A percentile compares a stretch with the other conserved stretches of the same genome.
Conservation (phyloP, 371 early-diverging fungal species). For the Thermomucor indicae-seudaticae region DNA sequence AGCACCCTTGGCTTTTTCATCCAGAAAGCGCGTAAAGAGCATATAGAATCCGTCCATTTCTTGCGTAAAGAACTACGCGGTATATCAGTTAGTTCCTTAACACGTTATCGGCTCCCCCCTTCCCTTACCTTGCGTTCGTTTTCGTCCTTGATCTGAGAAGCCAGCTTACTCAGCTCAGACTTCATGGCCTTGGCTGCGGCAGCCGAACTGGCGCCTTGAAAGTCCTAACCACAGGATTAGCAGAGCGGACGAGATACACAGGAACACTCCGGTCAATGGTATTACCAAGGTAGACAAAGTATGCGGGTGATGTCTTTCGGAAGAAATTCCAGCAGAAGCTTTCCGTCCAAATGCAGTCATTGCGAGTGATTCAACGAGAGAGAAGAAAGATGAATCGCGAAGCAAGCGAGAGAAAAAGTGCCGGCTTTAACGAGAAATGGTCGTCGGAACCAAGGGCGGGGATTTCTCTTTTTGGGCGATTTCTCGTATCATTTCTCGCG, state of each 20-base stretch:
- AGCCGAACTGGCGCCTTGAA: conserved; percentile 64
- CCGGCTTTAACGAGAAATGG: no score
- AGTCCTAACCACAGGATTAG: conserved; percentile 55
- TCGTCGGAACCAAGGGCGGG: no score
- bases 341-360: conserved; percentile 23
- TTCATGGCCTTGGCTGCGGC: conserved; percentile 68
- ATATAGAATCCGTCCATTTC: conserved; percentile 92
- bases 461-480: no score
- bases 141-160: conserved; percentile 46
- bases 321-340: conserved; percentile 15
- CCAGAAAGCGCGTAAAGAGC: conserved; percentile 85
- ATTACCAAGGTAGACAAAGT: conserved; percentile 56
- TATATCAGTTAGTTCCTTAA: not conserved
- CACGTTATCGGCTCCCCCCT: not conserved
- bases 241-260: not conserved
- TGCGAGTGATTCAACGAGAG: not conserved
- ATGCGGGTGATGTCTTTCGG: conserved; percentile 53
- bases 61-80: conserved; percentile 17
- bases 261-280: not conserved
- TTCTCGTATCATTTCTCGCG: not conserved
- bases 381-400: not conserved
- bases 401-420: no score
- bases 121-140: conserved; percentile 52
- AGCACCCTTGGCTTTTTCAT: conserved; percentile 74
- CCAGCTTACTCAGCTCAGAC: conserved; percentile 52